Evolutionary conservation across 2,329 filamentous ascomycete species (phyloP).

Genomic region (Aspergillus japonicus): DNA sequence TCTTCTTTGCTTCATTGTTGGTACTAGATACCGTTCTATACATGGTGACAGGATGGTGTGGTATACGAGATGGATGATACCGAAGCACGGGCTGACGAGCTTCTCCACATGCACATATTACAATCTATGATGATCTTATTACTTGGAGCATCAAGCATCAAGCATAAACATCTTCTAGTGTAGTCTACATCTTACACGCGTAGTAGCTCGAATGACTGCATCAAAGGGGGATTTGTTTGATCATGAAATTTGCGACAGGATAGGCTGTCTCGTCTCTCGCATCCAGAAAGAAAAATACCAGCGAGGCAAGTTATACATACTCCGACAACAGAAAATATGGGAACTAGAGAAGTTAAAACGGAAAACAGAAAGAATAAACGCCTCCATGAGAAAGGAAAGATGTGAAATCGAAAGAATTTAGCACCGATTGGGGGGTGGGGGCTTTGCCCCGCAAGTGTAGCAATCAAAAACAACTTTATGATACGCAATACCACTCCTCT

Average conservation of each 20-base stretch:
- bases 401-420: not conserved
- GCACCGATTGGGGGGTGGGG: no score
- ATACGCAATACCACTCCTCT: not conserved
- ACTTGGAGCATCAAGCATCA: not conserved
- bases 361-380: not conserved
- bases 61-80: conserved; percentile 14
- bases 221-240: not conserved
- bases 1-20: conserved; percentile 1
- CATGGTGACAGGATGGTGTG: conserved; percentile 10
- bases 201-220: not conserved
- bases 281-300: not conserved
- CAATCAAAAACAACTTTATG: no score
- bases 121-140: not conserved
- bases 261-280: not conserved
- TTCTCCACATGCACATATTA: conserved; percentile 6
- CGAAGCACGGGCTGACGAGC: not conserved
- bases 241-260: not conserved
- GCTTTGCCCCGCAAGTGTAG: no score
- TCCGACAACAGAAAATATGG: not conserved
- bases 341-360: not conserved
- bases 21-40: conserved; percentile 11
- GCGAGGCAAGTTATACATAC: not conserved
- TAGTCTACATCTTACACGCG: no score
- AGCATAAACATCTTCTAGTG: no score
- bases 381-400: not conserved